A percentile compares a stretch with the other conserved stretches of the same genome.
Evolutionary conservation across 768 basidiomycete species (phyloP).

Genomic region (Coprinopsis marcescibilis): DNA sequence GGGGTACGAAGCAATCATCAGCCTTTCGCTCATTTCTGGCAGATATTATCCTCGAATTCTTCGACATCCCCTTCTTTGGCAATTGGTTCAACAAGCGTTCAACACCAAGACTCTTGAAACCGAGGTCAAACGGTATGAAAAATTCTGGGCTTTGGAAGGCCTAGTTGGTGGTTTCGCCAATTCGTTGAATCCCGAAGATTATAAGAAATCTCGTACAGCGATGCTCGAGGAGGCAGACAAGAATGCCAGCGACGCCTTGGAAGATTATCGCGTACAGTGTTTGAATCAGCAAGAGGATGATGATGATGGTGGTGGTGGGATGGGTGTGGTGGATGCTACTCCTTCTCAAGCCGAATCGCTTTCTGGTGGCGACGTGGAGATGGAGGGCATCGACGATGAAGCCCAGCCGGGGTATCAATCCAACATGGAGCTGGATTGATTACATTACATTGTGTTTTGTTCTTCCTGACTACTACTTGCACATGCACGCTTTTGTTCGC

Average conservation of each 20-base stretch:
- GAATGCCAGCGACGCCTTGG: constrained; percentile 40
- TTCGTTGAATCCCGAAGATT: constrained; percentile 60
- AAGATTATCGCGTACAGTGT: too few relatives aligned
- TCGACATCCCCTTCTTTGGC: constrained; percentile 52
- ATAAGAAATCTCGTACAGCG: constrained; percentile 41
- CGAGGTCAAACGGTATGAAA: constrained; percentile 37
- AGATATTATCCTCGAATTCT: constrained; percentile 77
- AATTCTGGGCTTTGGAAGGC: constrained; percentile 71
- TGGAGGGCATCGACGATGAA: background rate
- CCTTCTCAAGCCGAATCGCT: background rate
- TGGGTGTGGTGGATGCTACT: background rate
- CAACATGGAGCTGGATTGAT: background rate
- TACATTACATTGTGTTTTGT: too few relatives aligned
- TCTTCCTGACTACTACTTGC: too few relatives aligned
- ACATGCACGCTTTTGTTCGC: too few relatives aligned
- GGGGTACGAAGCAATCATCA: constrained; percentile 60
- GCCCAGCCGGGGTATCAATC: background rate
- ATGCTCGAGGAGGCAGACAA: constrained; percentile 64
- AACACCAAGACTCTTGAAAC: too few relatives aligned
- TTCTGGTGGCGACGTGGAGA: background rate
- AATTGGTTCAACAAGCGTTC: constrained; percentile 35
- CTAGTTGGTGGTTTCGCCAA: constrained; percentile 61
- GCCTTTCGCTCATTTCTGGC: constrained; percentile 66
- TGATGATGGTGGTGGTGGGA: background rate
- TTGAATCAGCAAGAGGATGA: too few relatives aligned